Conservation (phyloP, 2,329 filamentous ascomycete species). For the Neonectria sp. region DNA sequence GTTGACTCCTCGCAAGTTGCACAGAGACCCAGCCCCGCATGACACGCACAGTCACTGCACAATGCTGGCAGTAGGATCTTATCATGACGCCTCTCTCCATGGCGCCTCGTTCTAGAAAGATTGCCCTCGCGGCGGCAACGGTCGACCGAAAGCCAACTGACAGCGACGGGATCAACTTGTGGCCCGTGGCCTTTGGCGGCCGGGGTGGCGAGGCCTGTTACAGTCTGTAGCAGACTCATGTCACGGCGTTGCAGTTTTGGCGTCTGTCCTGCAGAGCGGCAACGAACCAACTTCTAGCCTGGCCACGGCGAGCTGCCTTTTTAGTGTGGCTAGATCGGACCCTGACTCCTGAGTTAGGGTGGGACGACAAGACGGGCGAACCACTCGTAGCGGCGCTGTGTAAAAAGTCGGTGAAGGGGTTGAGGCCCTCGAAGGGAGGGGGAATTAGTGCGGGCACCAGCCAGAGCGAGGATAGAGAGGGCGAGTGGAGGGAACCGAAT, state of each 20-base stretch:
- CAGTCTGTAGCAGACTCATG: slow-evolving; percentile 13
- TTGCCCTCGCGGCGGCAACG: slow-evolving; percentile 27
- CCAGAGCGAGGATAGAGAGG: slow-evolving; percentile 34
- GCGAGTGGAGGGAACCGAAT: slow-evolving; percentile 38
- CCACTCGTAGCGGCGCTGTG: slow-evolving; percentile 41
- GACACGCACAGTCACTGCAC: slow-evolving; percentile 1
- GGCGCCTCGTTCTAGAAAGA: slow-evolving; percentile 5
- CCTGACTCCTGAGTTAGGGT: slow-evolving; percentile 46
- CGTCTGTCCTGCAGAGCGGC: slow-evolving; percentile 30
- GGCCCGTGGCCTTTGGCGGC: slow-evolving; percentile 16
- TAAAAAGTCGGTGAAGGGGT: slow-evolving; percentile 53
- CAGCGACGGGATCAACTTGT: slow-evolving; percentile 19
- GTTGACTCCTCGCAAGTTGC: background rate
- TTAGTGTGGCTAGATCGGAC: slow-evolving; percentile 43
- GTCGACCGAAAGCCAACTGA: slow-evolving; percentile 8
- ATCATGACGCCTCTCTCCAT: background rate
- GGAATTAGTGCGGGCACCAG: slow-evolving; percentile 41
- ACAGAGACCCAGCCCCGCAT: slow-evolving; percentile 10
- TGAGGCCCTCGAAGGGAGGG: slow-evolving; percentile 39
- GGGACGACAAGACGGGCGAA: slow-evolving; percentile 43
- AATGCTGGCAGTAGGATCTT: slow-evolving; percentile 4
- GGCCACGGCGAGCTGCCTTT: slow-evolving; percentile 30
- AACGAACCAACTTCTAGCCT: slow-evolving; percentile 40
- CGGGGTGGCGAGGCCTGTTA: background rate
- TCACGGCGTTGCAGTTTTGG: slow-evolving; percentile 29